A percentile compares a stretch with the other conserved stretches of the same genome.
Evolutionary conservation across 257 asterid species (phyloP).

Genomic region (Capsicum chinense): DNA sequence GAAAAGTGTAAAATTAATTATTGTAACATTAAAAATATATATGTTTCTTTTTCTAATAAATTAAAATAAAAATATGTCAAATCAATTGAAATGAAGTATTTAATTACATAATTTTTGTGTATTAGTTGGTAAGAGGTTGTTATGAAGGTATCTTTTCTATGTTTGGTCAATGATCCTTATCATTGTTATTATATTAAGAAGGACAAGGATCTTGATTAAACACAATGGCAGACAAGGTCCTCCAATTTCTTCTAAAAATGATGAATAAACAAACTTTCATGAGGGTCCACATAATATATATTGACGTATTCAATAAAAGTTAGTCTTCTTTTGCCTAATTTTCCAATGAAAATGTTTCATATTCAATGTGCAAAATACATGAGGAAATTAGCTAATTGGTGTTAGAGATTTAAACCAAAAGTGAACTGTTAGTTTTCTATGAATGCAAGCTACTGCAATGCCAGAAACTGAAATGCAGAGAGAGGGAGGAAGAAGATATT

Average conservation of each 20-base stretch:
- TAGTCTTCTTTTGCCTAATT: no score
- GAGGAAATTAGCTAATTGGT: no score
- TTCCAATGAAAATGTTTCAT: no score
- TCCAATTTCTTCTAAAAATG: background rate
- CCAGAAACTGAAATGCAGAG: no score
- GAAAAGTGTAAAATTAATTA: background rate
- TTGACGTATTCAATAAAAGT: no score
- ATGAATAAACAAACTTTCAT: background rate
- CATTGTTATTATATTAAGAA: background rate
- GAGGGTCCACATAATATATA: no score
- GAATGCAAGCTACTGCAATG: no score
- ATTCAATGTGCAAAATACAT: no score
- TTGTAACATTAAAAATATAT: background rate
- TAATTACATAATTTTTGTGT: background rate
- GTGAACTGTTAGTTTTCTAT: no score
- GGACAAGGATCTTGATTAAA: background rate
- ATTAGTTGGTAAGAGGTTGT: background rate
- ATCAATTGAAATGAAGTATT: background rate
- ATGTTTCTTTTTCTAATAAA: background rate
- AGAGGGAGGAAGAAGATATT: no score
- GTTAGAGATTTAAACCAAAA: no score
- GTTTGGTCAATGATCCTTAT: conserved; percentile 16
- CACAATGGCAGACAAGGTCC: conserved; percentile 3
- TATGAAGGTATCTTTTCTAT: background rate
- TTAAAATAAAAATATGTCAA: background rate